Evolutionary conservation across 768 basidiomycete genomes (phyloP), one percentile per base, ranked within the genome.

Genomic region (Xerocomellus chrysenteron): DNA sequence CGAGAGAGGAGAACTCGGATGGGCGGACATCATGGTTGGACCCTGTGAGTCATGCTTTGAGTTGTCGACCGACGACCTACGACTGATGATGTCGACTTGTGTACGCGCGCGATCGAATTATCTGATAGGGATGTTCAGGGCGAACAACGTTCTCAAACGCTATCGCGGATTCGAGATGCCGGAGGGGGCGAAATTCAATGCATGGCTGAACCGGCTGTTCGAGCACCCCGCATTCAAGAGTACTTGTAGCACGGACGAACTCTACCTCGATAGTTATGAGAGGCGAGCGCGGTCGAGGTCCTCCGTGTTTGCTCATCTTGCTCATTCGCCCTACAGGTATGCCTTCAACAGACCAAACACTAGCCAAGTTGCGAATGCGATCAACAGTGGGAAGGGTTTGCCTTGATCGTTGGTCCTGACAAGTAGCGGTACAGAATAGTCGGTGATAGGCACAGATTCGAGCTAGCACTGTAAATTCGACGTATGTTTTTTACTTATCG

Each of bases 261-360:
- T 88, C 50, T 90, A 90, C 61, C 58, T 88, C 10, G 86, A 87
- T 57, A 86, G 84, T 59, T 90, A 90, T 59, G 88, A 90, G 62
- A 76, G 86, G 86, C 81, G 36, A 47, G 77, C 61, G 16, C 1
- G 5, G 19, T 46, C 36, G 11, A 14, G 16, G 41, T 28, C 19
- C 7, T 47, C 13, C 14, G 5, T 40, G 40, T 9, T 35, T 35
- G 19, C 32, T 44, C 10, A 26, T 35, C 39, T 11, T 19, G 21
- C 24, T 48, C 28, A 40, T 45, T 13, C 11, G 19, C 35, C 26
- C 8, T 52, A 7, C 56, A 90, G 88, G 65, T 90, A 90, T 63
- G 88, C 88, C 0, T 85, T 82, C 65, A 91, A 91, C 64, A 77
- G 87, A 32, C 86, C 88, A 4, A 86, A 89, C 65, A 89, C 88